phyloP scores from a whole-genome alignment of 164 flowering plant genomes.

The Aristolochia contorta region DNA sequence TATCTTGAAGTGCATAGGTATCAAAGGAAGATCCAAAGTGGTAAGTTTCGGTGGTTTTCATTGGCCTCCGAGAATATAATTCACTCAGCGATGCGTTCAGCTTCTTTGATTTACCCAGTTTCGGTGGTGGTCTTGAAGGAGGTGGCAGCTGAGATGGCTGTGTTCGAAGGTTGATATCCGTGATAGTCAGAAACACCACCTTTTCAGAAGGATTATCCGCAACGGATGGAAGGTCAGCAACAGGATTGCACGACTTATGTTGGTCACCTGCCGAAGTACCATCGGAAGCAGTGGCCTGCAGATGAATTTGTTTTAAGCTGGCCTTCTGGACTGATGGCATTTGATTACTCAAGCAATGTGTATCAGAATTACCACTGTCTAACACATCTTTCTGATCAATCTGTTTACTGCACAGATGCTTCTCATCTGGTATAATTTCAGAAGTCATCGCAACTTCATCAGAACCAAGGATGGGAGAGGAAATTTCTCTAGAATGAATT shows the following conservation, averaged over 20 bases:
- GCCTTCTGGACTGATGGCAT: not conserved
- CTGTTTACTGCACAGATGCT: conserved; percentile 1
- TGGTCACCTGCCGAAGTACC: conserved; percentile 1
- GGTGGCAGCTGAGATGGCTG: conserved; percentile 70
- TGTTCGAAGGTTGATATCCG: conserved; percentile 68
- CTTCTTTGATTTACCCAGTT: conserved; percentile 20
- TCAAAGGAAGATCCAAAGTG: conserved; percentile 9
- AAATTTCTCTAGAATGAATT: conserved; percentile 25
- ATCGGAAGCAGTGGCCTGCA: not conserved
- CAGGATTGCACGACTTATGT: not conserved
- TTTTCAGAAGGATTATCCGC: conserved; percentile 14
- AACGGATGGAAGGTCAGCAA: not conserved
- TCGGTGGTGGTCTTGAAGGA: conserved; percentile 78
- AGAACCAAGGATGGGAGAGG: conserved; percentile 17
- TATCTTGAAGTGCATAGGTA: conserved; percentile 20
- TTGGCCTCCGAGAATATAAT: not conserved
- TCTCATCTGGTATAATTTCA: conserved; percentile 9
- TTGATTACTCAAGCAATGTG: no score
- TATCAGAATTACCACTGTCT: not conserved
- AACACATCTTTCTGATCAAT: not conserved
- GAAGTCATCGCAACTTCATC: conserved; percentile 10
- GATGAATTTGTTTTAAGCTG: not conserved
- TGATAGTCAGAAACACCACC: conserved; percentile 34
- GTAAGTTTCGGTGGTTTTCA: not conserved
- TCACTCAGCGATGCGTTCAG: conserved; percentile 11